Evolutionary conservation across 2,329 filamentous ascomycete genomes (phyloP).

Genomic region (Cadophora sp.): DNA sequence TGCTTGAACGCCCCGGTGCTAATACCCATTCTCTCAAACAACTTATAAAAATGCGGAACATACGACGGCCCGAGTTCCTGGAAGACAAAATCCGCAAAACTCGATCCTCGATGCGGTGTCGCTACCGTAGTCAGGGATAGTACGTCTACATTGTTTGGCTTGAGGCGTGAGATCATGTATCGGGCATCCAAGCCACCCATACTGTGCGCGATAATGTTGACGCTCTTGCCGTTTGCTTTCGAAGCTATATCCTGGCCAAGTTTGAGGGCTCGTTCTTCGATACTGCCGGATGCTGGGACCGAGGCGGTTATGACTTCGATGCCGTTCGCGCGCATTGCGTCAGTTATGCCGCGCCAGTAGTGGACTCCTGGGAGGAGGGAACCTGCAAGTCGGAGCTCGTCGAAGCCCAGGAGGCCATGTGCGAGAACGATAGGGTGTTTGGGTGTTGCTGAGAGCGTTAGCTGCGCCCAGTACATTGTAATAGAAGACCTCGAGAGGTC

Average conservation of each 20-base stretch:
- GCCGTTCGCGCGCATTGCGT: slow-evolving; percentile 60
- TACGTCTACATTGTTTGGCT: slow-evolving; percentile 53
- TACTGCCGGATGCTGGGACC: slow-evolving; percentile 66
- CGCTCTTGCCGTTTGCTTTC: slow-evolving; percentile 57
- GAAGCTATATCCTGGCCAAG: slow-evolving; percentile 61
- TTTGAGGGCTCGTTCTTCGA: slow-evolving; percentile 64
- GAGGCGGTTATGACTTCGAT: slow-evolving; percentile 64
- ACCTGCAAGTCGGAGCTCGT: slow-evolving; percentile 59
- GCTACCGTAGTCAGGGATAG: slow-evolving; percentile 48
- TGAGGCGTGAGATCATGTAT: slow-evolving; percentile 67
- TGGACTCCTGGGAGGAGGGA: slow-evolving; percentile 60
- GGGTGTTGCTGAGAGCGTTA: slow-evolving; percentile 52
- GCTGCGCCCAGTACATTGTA: not conserved
- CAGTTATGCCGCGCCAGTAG: slow-evolving; percentile 70
- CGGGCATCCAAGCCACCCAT: slow-evolving; percentile 71
- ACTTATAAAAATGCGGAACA: slow-evolving; percentile 61
- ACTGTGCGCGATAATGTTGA: slow-evolving; percentile 78
- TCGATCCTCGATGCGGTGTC: slow-evolving; percentile 47
- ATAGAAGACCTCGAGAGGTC: not conserved
- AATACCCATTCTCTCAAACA: slow-evolving; percentile 58
- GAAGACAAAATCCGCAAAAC: slow-evolving; percentile 62
- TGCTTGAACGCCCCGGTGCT: slow-evolving; percentile 67
- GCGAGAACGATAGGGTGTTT: slow-evolving; percentile 69
- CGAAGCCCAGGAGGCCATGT: slow-evolving; percentile 69
- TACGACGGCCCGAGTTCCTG: slow-evolving; percentile 53